Evolutionary conservation across 371 early-diverging fungal species (phyloP), one percentile per base, ranked within the genome.

Genomic region (Batrachochytrium dendrobatidis): DNA sequence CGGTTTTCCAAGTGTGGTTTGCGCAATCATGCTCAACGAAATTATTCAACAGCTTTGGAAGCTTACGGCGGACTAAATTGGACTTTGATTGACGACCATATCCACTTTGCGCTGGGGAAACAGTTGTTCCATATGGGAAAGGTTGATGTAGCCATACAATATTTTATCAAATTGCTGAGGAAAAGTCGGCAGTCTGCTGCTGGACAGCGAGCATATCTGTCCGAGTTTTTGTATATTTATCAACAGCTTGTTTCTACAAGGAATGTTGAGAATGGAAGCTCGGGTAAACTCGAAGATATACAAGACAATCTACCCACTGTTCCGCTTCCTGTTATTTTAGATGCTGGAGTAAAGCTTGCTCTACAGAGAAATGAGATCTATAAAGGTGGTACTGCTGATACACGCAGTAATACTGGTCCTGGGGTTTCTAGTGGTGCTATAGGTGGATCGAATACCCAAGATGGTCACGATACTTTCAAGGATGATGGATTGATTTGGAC

Each of bases 61-160:
- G 81, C 87, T 1, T 83, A 85, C 55, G 80, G 82, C n/a, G 68
- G 71, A 17, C 73, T 76, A 20, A 70, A 68, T 30, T 95, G 95
- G 95, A 75, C 82, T 0, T 72, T 91, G 2, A 84, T 89, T 8
- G 87, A 89, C 48, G 89, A 90, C 54, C 91, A 92, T 67, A 82
- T 92, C 51, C 80, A 90, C 60, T 92, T 91, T 65, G 84, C 89
- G 0, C 76, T 94, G 1, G 94, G 92, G 0, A 73, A 87, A 31
- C 90, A 91, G 64, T 70, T 61, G 30, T 70, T 46, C 66, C 68
- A 76, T 24, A 48, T 71, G 17, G 73, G 69, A 1, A 61, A 72
- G 10, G 48, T 60, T 4, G 58, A 60, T 20, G 55, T 26, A 0
- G 68, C 74, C 0, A 62, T 76, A 7, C 65, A 70, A 0, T 80